Percentiles rank a stretch among this genome's conserved stretches.
Evolutionary conservation across 768 basidiomycete genomes (phyloP).

Genomic region (Coprinopsis strossmayeri): DNA sequence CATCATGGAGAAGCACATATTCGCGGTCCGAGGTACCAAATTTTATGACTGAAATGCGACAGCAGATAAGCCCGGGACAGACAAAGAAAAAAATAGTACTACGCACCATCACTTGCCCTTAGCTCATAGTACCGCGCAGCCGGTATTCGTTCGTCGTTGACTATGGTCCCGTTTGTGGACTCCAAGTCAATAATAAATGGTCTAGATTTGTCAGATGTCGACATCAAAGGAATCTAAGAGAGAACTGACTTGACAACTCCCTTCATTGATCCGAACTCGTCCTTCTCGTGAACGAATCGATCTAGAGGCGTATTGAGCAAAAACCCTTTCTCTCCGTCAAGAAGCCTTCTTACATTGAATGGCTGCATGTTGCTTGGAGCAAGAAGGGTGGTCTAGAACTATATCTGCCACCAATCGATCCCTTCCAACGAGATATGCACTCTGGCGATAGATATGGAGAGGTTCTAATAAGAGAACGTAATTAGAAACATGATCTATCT

Average conservation of each 20-base stretch:
- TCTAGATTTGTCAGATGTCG: slow-evolving; percentile 32
- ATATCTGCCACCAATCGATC: slow-evolving; percentile 86
- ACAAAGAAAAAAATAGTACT: background rate
- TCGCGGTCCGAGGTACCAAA: slow-evolving; percentile 77
- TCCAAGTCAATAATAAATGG: slow-evolving; percentile 98
- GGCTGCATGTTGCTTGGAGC: slow-evolving; percentile 97
- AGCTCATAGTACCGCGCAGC: slow-evolving; percentile 84
- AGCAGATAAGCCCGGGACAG: background rate
- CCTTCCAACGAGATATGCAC: slow-evolving; percentile 89
- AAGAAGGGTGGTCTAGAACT: slow-evolving; percentile 90
- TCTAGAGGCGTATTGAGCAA: slow-evolving; percentile 33
- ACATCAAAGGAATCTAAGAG: background rate
- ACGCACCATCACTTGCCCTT: slow-evolving; percentile 69
- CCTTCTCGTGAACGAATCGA: slow-evolving; percentile 79
- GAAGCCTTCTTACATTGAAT: slow-evolving; percentile 68
- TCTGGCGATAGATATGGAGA: slow-evolving; percentile 89
- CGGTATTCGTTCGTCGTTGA: slow-evolving; percentile 84
- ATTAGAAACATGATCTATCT: background rate
- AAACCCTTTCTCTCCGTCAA: slow-evolving; percentile 5
- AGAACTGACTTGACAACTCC: slow-evolving; percentile 72
- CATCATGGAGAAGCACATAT: slow-evolving; percentile 83
- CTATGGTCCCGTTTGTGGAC: slow-evolving; percentile 93
- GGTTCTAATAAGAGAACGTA: slow-evolving; percentile 47
- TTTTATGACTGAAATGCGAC: slow-evolving; percentile 64
- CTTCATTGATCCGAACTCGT: slow-evolving; percentile 79